Conservation (phyloP, 1,284 basidiomycete genomes). For the Cryptococcus neoformans region DNA sequence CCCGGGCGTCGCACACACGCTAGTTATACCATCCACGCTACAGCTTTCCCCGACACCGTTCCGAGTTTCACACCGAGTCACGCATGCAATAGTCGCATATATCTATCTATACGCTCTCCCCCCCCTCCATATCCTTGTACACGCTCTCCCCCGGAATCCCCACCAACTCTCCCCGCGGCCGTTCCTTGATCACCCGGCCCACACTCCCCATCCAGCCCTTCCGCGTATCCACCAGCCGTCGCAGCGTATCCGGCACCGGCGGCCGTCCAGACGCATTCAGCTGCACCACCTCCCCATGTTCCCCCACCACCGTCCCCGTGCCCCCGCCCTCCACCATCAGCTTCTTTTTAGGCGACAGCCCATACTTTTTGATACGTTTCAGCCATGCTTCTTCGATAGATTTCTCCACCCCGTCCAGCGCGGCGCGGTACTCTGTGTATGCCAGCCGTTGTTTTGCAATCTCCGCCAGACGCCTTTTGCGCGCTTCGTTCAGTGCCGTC, state of each 20-base stretch:
- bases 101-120: conserved; percentile 52
- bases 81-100: too few species aligned
- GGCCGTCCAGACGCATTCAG: conserved; percentile 53
- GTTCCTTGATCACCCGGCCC: conserved; percentile 63
- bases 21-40: too few species aligned
- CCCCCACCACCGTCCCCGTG: background rate
- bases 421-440: conserved; percentile 80
- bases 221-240: conserved; percentile 65
- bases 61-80: background rate
- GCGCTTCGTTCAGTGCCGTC: conserved; percentile 73
- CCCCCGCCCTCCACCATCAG: conserved; percentile 40
- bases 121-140: conserved; percentile 68
- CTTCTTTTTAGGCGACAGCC: conserved; percentile 67
- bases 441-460: conserved; percentile 85
- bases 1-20: too few species aligned
- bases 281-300: background rate
- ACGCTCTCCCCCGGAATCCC: conserved; percentile 71
- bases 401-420: conserved; percentile 77
- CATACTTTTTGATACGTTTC: conserved; percentile 52
- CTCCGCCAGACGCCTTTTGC: conserved; percentile 67
- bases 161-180: conserved; percentile 63
- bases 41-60: background rate
- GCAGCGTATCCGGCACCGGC: conserved; percentile 67
- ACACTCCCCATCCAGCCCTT: conserved; percentile 69
- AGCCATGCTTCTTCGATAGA: conserved; percentile 59